Base-by-base conservation (phyloP, 2,329 filamentous ascomycete genomes). In the Colletotrichum eleusines region DNA sequence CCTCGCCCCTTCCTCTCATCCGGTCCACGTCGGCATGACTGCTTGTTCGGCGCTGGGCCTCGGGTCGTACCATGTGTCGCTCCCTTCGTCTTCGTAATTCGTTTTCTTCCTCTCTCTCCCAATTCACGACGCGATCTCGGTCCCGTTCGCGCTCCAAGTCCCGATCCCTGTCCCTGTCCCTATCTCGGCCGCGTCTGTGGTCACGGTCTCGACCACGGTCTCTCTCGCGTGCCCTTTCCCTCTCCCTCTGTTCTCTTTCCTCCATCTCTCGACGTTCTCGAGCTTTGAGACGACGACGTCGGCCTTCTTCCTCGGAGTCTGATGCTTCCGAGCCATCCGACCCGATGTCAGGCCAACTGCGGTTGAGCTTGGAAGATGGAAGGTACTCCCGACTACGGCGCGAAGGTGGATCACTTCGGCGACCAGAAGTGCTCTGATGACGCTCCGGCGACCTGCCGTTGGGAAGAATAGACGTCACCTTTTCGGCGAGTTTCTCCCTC, bases 11-110 rank as follows among this genome's bases (percentile, higher is more conserved):
- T 20, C 72, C 72, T 20, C 71, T 63, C 71, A 73, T 69, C 9
- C 84, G 79, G 70, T 86, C 85, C 42, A 83, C 78, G 70, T 87
- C 85, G 31, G 84, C 83, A 70, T 86, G 85, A 74, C 85, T 87
- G 76, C 85, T 86, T 3, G 85, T 84, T 54, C 85, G 78, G 57
- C 84, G 79, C 35, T 82, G 77, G 18, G 78, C 74, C 1, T 84
- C 83, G 1, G 83, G 80, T n/a, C 83, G 80, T 38, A 80, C 76
- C 16, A 81, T 74, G 72, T 83, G 74, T 16, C 73, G 72, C 9
- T 80, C 80, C 54, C 80, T 78, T 61, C 78, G 74, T 44, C 73
- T 71, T 26, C 75, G 73, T 1, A 75, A 67, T 20, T 80, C 80
- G 42, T 77, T 76, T 11, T 81, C 80, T 23, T 77, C 77, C 18